Conservation (phyloP, 768 basidiomycete genomes). For the Dacryopinax primogenitus region DNA sequence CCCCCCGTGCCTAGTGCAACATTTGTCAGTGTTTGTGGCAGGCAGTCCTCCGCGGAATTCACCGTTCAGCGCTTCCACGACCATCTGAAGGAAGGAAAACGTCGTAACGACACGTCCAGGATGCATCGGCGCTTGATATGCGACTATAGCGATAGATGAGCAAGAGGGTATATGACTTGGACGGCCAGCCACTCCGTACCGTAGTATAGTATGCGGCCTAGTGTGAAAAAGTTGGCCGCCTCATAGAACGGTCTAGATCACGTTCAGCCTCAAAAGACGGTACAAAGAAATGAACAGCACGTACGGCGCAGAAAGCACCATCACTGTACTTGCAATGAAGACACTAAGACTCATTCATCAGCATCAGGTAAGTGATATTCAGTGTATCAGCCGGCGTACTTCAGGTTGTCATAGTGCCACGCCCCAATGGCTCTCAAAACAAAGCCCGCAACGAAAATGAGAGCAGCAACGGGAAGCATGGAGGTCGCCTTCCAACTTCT, state of each 20-base stretch:
- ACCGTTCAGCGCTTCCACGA: background rate
- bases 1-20: no score
- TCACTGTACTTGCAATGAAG: background rate
- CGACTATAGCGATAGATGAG: background rate
- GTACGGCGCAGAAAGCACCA: background rate
- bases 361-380: no score
- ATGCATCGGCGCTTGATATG: background rate
- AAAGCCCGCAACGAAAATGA: background rate
- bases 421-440: background rate
- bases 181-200: background rate
- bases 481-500: background rate
- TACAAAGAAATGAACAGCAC: background rate
- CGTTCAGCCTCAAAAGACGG: background rate
- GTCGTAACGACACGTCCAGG: background rate
- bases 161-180: background rate
- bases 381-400: no score
- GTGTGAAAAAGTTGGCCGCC: background rate
- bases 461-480: background rate
- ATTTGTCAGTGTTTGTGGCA: no score
- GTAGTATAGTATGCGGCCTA: background rate
- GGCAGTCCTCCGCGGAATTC: no score
- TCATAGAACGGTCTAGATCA: background rate
- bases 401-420: background rate
- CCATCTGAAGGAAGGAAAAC: background rate
- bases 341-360: no score